Conservation (phyloP, 805 yeast genomes). For the Kodamaea laetipori region DNA sequence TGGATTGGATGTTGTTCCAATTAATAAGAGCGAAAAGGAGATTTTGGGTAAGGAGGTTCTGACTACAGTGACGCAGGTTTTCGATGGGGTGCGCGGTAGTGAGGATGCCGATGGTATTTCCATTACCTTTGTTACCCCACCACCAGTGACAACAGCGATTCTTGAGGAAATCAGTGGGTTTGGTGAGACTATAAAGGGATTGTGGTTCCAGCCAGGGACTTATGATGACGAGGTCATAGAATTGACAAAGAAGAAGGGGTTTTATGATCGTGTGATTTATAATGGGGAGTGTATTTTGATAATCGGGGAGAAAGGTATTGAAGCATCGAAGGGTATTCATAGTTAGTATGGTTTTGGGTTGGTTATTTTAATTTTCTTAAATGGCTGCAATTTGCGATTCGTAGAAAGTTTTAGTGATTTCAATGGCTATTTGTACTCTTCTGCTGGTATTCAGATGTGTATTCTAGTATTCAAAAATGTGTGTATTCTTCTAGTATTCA, state of each 20-base stretch:
- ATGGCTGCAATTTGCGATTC: no score
- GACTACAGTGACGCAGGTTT: conserved; percentile 29
- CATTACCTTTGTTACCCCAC: conserved; percentile 76
- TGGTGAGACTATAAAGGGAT: conserved; percentile 46
- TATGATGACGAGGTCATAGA: conserved; percentile 55
- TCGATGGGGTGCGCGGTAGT: conserved; percentile 20
- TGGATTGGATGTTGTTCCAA: conserved; percentile 58
- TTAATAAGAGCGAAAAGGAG: conserved; percentile 53
- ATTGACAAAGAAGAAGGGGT: conserved; percentile 36
- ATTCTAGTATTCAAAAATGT: no score
- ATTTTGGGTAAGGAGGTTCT: conserved; percentile 49
- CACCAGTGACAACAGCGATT: conserved; percentile 49
- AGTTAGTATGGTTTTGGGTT: no score
- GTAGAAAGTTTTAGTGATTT: no score
- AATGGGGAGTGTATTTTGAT: conserved; percentile 73
- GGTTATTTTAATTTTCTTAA: no score
- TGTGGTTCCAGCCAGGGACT: conserved; percentile 91
- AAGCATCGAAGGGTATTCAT: no score
- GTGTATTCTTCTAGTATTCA: no score
- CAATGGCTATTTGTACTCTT: no score
- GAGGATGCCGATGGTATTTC: conserved; percentile 46
- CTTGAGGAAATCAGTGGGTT: conserved; percentile 41
- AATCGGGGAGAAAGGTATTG: conserved; percentile 57
- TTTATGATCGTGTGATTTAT: conserved; percentile 33
- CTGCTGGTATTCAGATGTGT: no score